Base-by-base conservation (phyloP, 2,329 filamentous ascomycete species). In the Cadophora gregata region DNA sequence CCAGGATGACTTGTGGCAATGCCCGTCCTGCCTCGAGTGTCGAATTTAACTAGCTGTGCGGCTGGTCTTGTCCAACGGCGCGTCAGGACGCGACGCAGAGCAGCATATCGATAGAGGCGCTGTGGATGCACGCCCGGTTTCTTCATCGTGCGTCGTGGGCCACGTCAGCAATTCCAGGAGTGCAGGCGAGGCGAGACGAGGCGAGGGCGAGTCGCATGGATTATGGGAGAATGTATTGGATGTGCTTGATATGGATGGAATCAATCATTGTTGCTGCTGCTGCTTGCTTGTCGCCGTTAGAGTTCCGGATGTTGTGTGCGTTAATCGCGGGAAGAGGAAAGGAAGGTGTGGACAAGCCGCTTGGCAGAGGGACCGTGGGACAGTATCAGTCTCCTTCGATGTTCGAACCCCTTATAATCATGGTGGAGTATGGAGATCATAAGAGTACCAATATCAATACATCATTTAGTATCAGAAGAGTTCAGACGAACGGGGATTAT, bases 1-100 rank as follows among this genome's bases (percentile, higher is more conserved):
- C 67, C 63, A 19, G 67, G 59, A 27, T 65, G 55, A 42, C 50
- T 63, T n/a, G 63, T 66, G 60, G 63, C 61, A 36, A 67, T 63
- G 16, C 64, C 59, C 36, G 36, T 62, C 12, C 31, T 63, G 27
- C 65, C 25, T 38, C 14, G 51, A 36, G 36, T 24, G n/a, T 56
- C 51, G 38, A 36, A 55, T 24, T 50, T 6, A 25, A 29, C 36
- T 10, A n/a, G 42, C 6, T 47, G n/a, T 47, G 48, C 27, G 9
- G 24, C 21, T 42, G 33, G 60, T 63, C 48, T 63, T 38, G 60
- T 55, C 60, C 60, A 63, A 63, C 60, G 60, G 33, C 60, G 60
- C 60, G 50, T 63, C 33, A 63, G 48, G 24, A 63, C 48, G 60
- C 60, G 60, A 63, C 60, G 48, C 14, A 63, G 47, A 50, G 31